phyloP scores from a whole-genome alignment of 23 red algal genomes.

The Gracilaria gracilis region DNA sequence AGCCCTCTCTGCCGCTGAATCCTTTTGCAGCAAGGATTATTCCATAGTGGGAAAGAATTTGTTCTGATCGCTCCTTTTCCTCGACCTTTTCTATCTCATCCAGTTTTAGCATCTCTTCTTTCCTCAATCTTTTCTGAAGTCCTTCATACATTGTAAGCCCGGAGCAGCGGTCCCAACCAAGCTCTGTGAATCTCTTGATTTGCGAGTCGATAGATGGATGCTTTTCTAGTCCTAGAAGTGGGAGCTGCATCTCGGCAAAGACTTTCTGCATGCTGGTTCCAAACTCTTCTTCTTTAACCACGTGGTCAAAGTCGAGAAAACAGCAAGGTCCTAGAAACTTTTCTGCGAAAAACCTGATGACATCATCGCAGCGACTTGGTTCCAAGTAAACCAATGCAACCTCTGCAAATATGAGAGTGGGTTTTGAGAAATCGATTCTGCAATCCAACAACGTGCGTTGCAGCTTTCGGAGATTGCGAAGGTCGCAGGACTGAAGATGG shows the following conservation, averaged over 20 bases:
- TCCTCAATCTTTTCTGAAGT: not conserved
- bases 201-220: not conserved
- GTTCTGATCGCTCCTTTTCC: not conserved
- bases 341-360: not conserved
- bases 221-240: not conserved
- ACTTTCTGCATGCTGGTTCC: not conserved
- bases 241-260: not conserved
- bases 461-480: not conserved
- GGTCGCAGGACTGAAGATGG: conserved; percentile 6
- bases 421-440: not conserved
- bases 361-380: not conserved
- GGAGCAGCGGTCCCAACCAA: not conserved
- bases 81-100: not conserved
- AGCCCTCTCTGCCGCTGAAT: not conserved
- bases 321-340: not conserved
- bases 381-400: conserved; percentile 1
- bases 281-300: not conserved
- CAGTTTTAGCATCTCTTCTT: not conserved
- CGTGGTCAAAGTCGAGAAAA: not conserved
- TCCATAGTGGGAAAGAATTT: conserved; percentile 1
- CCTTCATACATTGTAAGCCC: not conserved
- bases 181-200: not conserved
- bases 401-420: not conserved
- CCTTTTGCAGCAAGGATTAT: not conserved
- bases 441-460: not conserved